Conservation (phyloP, 2,329 filamentous ascomycete genomes). For the Fusarium continuum region DNA sequence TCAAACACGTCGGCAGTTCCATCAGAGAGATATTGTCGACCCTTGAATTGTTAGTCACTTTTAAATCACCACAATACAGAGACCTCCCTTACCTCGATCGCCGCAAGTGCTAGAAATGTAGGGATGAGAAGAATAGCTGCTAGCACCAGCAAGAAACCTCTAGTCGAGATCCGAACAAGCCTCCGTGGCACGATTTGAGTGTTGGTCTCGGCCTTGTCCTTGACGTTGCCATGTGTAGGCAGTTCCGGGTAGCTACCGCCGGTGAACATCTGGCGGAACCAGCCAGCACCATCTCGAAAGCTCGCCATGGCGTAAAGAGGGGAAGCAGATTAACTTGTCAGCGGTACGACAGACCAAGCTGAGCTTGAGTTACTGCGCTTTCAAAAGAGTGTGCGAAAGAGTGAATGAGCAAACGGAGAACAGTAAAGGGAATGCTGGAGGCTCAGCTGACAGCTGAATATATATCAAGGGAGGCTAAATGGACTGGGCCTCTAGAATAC, state of each 20-base stretch:
- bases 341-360: background rate
- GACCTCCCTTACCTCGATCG: conserved; percentile 3
- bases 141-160: conserved; percentile 2
- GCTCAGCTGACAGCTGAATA: background rate
- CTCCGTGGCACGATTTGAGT: conserved; percentile 6
- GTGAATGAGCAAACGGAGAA: background rate
- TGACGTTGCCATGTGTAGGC: conserved; percentile 10
- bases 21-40: conserved; percentile 23
- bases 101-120: conserved; percentile 14
- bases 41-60: background rate
- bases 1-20: conserved; percentile 22
- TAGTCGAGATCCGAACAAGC: conserved; percentile 1
- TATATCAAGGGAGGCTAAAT: background rate
- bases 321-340: conserved; percentile 7
- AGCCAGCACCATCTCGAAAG: background rate
- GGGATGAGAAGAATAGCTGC: conserved; percentile 9
- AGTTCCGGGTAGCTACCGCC: conserved; percentile 15
- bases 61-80: too few relatives aligned
- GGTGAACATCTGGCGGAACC: conserved; percentile 24
- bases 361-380: background rate
- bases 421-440: background rate
- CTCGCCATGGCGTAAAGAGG: conserved; percentile 1
- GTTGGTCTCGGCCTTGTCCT: conserved; percentile 10
- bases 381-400: conserved; percentile 2
- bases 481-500: background rate